These are phyloP conservation scores for Phymatotrichopsis omnivora DNA, from an alignment of 2,329 filamentous ascomycete genomes.

Conservation along the genomic window DNA sequence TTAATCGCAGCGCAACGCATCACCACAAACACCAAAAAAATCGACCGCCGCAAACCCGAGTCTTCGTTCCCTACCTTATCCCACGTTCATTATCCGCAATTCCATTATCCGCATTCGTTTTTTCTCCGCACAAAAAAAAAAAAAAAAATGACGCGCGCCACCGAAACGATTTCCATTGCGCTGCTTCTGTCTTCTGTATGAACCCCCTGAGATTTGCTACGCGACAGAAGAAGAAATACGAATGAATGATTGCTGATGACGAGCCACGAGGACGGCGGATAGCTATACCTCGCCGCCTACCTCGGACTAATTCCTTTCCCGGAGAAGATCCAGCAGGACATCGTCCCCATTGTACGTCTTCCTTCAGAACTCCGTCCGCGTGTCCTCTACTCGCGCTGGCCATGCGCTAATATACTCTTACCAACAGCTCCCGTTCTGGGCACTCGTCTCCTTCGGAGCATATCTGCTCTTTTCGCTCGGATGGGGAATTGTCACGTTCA, in stretches of 20 bases:
- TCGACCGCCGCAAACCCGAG: too few relatives aligned
- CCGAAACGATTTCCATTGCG: constrained; percentile 80
- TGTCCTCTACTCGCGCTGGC: background rate
- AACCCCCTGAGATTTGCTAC: constrained; percentile 19
- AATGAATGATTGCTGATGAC: constrained; percentile 1
- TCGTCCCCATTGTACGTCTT: constrained; percentile 73
- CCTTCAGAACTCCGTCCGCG: background rate
- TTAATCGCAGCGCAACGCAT: too few relatives aligned
- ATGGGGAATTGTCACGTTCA: constrained; percentile 88
- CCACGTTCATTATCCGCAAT: too few relatives aligned
- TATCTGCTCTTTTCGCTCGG: constrained; percentile 88
- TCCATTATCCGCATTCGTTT: too few relatives aligned
- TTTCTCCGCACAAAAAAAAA: too few relatives aligned
- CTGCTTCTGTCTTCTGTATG: constrained; percentile 80
- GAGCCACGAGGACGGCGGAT: background rate
- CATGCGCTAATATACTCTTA: constrained; percentile 3
- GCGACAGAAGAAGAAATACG: constrained; percentile 9
- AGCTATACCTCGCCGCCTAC: constrained; percentile 86
- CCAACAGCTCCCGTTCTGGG: constrained; percentile 82
- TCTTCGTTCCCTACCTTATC: too few relatives aligned
- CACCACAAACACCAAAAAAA: too few relatives aligned
- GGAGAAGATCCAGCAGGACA: constrained; percentile 63
- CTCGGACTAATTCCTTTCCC: constrained; percentile 76
- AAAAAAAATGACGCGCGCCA: constrained; percentile 94
- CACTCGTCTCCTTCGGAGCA: constrained; percentile 78